These are phyloP conservation scores for Phaffia australis DNA, from an alignment of 768 basidiomycete genomes.

Conservation along the genomic window DNA sequence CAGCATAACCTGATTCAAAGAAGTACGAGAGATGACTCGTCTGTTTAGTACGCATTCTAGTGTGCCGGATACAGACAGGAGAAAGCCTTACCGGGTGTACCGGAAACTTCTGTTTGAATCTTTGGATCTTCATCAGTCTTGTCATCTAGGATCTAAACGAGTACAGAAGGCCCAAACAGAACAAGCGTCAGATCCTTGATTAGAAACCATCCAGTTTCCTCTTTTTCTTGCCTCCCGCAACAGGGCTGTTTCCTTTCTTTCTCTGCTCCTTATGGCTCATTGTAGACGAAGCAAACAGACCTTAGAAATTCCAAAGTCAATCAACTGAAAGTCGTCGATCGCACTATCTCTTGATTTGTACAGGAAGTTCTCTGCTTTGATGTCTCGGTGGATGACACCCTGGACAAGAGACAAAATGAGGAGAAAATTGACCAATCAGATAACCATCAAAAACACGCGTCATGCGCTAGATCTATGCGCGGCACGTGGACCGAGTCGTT, in stretches of 20 bases:
- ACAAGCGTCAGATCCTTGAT: background rate
- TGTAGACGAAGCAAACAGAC: conserved; percentile 1
- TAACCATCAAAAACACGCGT: too few species aligned
- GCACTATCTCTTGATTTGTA: conserved; percentile 13
- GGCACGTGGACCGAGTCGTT: too few species aligned
- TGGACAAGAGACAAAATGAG: background rate
- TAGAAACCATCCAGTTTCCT: too few species aligned
- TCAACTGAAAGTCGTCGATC: conserved; percentile 23
- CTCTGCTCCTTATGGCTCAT: too few species aligned
- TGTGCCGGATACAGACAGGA: too few species aligned
- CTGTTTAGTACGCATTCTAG: too few species aligned
- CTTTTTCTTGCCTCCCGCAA: too few species aligned
- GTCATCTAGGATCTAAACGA: conserved; percentile 13
- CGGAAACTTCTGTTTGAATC: conserved; percentile 21
- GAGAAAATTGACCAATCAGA: background rate
- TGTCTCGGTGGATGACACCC: conserved; percentile 24
- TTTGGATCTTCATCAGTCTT: conserved; percentile 19
- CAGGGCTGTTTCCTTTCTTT: too few species aligned
- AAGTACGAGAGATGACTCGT: too few species aligned
- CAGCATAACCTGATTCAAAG: conserved; percentile 4
- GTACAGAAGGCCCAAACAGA: background rate
- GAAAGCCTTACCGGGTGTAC: conserved; percentile 11
- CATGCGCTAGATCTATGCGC: too few species aligned
- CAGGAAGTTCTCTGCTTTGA: conserved; percentile 25
- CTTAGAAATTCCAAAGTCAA: conserved; percentile 23